Conservation (phyloP, 352 stramenopile species). For the Plasmopara muralis region DNA sequence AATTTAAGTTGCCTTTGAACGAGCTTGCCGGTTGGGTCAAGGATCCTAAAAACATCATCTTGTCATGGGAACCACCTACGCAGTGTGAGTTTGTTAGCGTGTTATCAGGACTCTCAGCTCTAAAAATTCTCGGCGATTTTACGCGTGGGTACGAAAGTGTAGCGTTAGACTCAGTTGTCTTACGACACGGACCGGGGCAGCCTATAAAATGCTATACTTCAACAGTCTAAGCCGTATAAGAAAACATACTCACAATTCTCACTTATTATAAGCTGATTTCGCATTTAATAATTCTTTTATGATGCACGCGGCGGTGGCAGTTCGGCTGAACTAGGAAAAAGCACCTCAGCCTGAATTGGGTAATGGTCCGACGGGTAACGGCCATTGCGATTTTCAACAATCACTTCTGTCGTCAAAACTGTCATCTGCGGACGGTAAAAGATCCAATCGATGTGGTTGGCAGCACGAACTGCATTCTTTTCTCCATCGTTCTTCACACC, state of each 20-base stretch:
- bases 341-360: slow-evolving; percentile 72
- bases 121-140: slow-evolving; percentile 89
- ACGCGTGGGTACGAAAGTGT: slow-evolving; percentile 88
- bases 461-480: slow-evolving; percentile 48
- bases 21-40: slow-evolving; percentile 86
- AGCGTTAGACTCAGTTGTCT: slow-evolving; percentile 75
- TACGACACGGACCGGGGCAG: slow-evolving; percentile 50
- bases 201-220: slow-evolving; percentile 27
- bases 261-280: not conserved
- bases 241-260: not conserved
- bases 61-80: slow-evolving; percentile 52
- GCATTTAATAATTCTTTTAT: slow-evolving; percentile 16
- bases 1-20: slow-evolving; percentile 74
- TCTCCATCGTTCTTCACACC: slow-evolving; percentile 80
- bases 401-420: slow-evolving; percentile 71
- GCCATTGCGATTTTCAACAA: slow-evolving; percentile 73
- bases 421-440: slow-evolving; percentile 76
- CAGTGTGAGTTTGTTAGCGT: slow-evolving; percentile 88
- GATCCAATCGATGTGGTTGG: slow-evolving; percentile 88
- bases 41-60: slow-evolving; percentile 87
- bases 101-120: slow-evolving; percentile 70
- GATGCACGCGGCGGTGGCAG: slow-evolving; percentile 33
- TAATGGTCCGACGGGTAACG: slow-evolving; percentile 85
- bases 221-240: slow-evolving; percentile 9
- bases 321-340: slow-evolving; percentile 60